Evolutionary conservation across 192 early-diverging fungal species (phyloP).

Genomic region (Coemansia sp.): DNA sequence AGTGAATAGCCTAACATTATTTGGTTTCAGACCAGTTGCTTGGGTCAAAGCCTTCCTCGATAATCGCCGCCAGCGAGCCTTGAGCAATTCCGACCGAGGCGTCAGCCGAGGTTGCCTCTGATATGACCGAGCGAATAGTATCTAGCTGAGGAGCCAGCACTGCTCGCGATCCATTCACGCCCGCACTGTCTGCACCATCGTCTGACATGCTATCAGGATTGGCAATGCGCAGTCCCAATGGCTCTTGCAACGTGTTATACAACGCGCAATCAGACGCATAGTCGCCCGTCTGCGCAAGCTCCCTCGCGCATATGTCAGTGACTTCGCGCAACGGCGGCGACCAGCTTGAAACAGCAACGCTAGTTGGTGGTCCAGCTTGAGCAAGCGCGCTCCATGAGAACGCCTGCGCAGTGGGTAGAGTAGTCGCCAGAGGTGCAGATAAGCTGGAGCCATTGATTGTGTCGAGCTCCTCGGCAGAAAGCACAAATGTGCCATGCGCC

Average conservation of each 20-base stretch:
- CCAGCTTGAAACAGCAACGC: background rate
- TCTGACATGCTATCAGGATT: conserved; percentile 3
- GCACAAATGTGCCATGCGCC: conserved; percentile 23
- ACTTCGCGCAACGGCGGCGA: background rate
- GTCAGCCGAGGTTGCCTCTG: conserved; percentile 15
- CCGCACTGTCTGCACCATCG: background rate
- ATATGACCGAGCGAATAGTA: conserved; percentile 1
- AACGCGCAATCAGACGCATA: conserved; percentile 7
- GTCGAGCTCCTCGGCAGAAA: conserved; percentile 42
- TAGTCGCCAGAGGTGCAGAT: background rate
- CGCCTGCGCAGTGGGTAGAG: background rate
- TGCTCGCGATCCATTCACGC: background rate
- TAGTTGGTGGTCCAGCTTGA: background rate
- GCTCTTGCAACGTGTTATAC: conserved; percentile 21
- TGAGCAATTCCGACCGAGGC: conserved; percentile 19
- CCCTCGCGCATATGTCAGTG: background rate
- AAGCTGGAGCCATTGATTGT: conserved; percentile 17
- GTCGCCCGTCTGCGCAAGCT: conserved; percentile 1
- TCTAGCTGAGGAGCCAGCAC: background rate
- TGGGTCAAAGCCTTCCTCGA: conserved; percentile 22
- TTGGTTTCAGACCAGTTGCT: background rate
- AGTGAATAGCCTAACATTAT: background rate
- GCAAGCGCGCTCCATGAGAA: conserved; percentile 2
- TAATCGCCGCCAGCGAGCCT: conserved; percentile 6
- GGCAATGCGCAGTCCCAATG: conserved; percentile 15